Conservation (phyloP, 805 yeast genomes). For the Candida krabiensis region DNA sequence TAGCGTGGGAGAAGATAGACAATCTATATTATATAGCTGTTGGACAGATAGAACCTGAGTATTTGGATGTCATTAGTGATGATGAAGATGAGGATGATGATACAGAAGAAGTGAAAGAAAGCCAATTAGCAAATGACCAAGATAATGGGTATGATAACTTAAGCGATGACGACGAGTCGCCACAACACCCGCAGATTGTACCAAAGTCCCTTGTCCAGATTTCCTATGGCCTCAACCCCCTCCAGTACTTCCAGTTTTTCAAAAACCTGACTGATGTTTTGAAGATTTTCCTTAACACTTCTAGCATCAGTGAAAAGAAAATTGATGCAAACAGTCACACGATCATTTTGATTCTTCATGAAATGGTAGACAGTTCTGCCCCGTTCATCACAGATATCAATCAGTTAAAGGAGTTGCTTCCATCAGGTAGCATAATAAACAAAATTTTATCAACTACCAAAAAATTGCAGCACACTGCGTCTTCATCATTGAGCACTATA, state of each 20-base stretch:
- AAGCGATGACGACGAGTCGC: not conserved
- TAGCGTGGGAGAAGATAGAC: constrained; percentile 31
- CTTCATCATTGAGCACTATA: constrained; percentile 28
- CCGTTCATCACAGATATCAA: constrained; percentile 76
- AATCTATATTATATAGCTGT: constrained; percentile 17
- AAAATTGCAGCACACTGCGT: constrained; percentile 33
- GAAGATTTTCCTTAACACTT: constrained; percentile 41
- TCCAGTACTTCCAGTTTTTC: constrained; percentile 43
- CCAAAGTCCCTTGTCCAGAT: constrained; percentile 5
- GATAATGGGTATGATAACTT: not conserved
- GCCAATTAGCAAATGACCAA: constrained; percentile 3
- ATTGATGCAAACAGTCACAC: constrained; percentile 72
- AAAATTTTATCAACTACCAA: constrained; percentile 46
- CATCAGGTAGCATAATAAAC: constrained; percentile 56
- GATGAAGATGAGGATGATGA: constrained; percentile 29
- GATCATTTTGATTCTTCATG: constrained; percentile 67
- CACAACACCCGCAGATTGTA: not conserved
- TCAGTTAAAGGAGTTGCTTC: constrained; percentile 66
- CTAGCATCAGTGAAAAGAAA: constrained; percentile 54
- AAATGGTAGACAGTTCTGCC: constrained; percentile 73
- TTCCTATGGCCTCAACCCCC: constrained; percentile 37
- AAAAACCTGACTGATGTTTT: constrained; percentile 39
- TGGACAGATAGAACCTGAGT: constrained; percentile 15
- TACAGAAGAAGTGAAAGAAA: constrained; percentile 8
- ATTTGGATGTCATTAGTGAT: constrained; percentile 31